Base-by-base conservation (phyloP, 805 yeast species). In the Kluyveromyces nonfermentans region DNA sequence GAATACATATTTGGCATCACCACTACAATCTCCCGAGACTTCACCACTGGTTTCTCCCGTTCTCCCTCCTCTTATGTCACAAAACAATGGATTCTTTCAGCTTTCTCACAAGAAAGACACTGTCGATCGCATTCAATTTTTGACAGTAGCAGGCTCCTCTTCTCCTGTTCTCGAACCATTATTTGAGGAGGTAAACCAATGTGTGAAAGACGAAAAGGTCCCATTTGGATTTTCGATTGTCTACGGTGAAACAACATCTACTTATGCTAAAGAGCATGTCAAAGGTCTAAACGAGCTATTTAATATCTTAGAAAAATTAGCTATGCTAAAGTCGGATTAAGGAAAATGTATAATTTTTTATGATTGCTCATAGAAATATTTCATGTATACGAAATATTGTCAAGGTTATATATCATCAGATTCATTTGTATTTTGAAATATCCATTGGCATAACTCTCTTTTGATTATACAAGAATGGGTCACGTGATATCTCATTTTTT, bases 251-350 rank as follows among this genome's bases (percentile, higher is more conserved):
- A 39, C 46, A 9, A 60, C 67, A 3, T 69, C 73, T 21, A 76
- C 82, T 0, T 72, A 74, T 39, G 90, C 93, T 1, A 73, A 68
- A 22, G 80, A 74, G 45, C 78, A 77, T 37, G 76, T 82, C 20
- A 71, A 73, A 47, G 93, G 93, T 52, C 73, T 80, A 49, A 84
- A 83, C 54, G 86, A 82, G 52, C 65, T 85, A 37, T 71, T 83
- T 53, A 68, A 72, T 16, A 65, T 83, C 31, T 64, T 83, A 25
- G 47, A 48, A 21, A 42, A 35, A 17, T 38, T 45, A 7, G 36
- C 31, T 32, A 25, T 21, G 9, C 30, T 34, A 18, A 37, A 20
- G 20, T 14, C 30, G 25, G 19, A 21, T 20, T 15, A 28, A 25
- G 12, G 12, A 10, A 14, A 6, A 25, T 10, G 7, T 25, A 6